phyloP scores from a whole-genome alignment of 768 basidiomycete species.

The Mycena epipterygia region DNA sequence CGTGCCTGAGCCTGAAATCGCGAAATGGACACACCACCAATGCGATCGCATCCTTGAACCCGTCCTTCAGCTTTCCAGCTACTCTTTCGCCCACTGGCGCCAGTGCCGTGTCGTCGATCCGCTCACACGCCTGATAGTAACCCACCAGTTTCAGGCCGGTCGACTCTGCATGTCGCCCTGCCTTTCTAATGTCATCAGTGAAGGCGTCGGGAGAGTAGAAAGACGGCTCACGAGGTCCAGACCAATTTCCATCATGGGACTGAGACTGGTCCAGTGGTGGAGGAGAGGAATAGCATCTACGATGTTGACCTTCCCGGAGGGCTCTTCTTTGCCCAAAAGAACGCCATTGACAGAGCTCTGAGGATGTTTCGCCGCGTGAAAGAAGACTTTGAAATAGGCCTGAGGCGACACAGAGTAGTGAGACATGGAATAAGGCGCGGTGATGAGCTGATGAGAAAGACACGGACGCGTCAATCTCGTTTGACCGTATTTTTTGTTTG shows the following conservation, averaged over 20 bases:
- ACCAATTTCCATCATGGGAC: constrained; percentile 90
- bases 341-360: constrained; percentile 83
- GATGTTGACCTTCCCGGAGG: constrained; percentile 58
- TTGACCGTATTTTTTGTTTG: neutral
- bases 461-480: constrained; percentile 14
- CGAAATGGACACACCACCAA: constrained; percentile 68
- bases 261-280: constrained; percentile 88
- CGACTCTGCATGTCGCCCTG: constrained; percentile 69
- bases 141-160: constrained; percentile 70
- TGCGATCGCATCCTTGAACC: constrained; percentile 73
- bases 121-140: constrained; percentile 82
- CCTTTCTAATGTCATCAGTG: constrained; percentile 54
- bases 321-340: constrained; percentile 68
- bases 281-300: constrained; percentile 82
- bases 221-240: constrained; percentile 72
- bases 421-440: constrained; percentile 31
- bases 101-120: constrained; percentile 70
- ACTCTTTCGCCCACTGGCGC: constrained; percentile 78
- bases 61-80: constrained; percentile 64
- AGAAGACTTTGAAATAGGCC: constrained; percentile 81
- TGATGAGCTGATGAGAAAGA: neutral
- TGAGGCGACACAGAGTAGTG: constrained; percentile 68
- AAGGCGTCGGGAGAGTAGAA: constrained; percentile 3
- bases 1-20: neutral
- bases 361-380: constrained; percentile 87